Conservation (phyloP, 305 asterid genomes). For the Ilex paraguariensis region DNA sequence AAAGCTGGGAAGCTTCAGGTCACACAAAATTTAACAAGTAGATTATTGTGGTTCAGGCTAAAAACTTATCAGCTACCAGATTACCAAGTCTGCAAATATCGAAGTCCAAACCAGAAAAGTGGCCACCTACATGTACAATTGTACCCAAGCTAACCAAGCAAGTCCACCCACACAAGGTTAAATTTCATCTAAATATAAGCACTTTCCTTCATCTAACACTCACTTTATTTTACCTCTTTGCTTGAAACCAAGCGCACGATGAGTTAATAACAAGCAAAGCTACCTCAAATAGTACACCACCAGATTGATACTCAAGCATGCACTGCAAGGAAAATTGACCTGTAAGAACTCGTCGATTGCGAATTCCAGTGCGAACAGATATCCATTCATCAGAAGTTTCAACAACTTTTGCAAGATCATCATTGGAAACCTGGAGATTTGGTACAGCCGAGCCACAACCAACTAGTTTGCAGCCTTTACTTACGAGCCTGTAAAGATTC, state of each 20-base stretch:
- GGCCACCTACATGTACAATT: too few relatives aligned
- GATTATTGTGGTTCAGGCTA: too few relatives aligned
- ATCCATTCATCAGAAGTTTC: conserved; percentile 96
- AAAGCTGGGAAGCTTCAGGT: too few relatives aligned
- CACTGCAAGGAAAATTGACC: conserved; percentile 36
- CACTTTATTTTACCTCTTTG: too few relatives aligned
- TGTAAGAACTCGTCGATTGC: conserved; percentile 79
- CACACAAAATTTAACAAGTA: too few relatives aligned
- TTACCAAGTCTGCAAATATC: too few relatives aligned
- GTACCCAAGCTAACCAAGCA: too few relatives aligned
- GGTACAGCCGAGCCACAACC: conserved; percentile 97
- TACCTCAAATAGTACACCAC: conserved; percentile 1
- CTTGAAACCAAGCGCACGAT: too few relatives aligned
- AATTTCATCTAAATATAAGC: background rate
- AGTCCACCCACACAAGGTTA: background rate
- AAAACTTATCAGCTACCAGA: too few relatives aligned
- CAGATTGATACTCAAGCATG: conserved; percentile 15
- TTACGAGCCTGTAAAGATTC: conserved; percentile 26
- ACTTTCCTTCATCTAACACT: conserved; percentile 1
- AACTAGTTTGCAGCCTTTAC: conserved; percentile 81
- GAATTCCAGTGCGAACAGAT: conserved; percentile 86
- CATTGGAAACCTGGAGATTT: conserved; percentile 70
- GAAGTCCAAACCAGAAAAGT: too few relatives aligned
- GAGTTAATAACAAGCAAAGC: background rate
- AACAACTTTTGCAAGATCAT: conserved; percentile 70